phyloP scores from a whole-genome alignment of 495 filamentous ascomycete genomes.

The Tuber umbilicatum region DNA sequence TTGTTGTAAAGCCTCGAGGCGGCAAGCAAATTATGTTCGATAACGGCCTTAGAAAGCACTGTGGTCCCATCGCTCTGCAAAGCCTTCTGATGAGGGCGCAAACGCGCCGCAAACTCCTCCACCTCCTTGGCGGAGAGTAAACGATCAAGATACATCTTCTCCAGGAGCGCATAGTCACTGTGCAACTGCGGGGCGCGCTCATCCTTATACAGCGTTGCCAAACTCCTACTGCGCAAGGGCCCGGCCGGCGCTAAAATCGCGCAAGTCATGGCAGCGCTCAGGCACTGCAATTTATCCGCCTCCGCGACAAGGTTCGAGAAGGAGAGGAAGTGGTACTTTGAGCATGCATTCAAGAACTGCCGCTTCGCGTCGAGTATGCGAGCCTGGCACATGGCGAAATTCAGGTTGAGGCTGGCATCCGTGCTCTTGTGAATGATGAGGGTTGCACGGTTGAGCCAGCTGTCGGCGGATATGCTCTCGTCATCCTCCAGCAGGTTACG shows the following conservation, averaged over 20 bases:
- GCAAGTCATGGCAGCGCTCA: constrained; percentile 83
- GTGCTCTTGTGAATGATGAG: constrained; percentile 72
- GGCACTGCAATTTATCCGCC: constrained; percentile 72
- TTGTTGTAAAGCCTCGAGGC: constrained; percentile 83
- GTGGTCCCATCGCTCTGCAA: constrained; percentile 81
- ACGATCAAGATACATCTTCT: constrained; percentile 96
- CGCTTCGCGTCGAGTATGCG: constrained; percentile 87
- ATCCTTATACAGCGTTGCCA: constrained; percentile 87
- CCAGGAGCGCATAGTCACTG: constrained; percentile 73
- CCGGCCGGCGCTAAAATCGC: constrained; percentile 92
- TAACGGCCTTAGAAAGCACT: constrained; percentile 86
- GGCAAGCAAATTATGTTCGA: constrained; percentile 90
- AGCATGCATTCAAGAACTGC: constrained; percentile 80
- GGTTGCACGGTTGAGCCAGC: constrained; percentile 86
- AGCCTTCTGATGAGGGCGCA: constrained; percentile 83
- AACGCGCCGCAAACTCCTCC: constrained; percentile 68
- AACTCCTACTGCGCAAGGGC: constrained; percentile 67
- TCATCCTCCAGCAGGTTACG: constrained; percentile 91
- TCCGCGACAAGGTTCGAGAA: constrained; percentile 69
- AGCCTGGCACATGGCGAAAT: constrained; percentile 85
- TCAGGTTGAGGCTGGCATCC: constrained; percentile 64
- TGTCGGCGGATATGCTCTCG: constrained; percentile 76
- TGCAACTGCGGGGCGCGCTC: constrained; percentile 69
- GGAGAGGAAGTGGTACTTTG: constrained; percentile 80
- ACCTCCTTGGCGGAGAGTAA: constrained; percentile 75